These are phyloP conservation scores for Colletotrichum eleusines DNA, from an alignment of 2,329 filamentous ascomycete genomes.

Conservation along the genomic window DNA sequence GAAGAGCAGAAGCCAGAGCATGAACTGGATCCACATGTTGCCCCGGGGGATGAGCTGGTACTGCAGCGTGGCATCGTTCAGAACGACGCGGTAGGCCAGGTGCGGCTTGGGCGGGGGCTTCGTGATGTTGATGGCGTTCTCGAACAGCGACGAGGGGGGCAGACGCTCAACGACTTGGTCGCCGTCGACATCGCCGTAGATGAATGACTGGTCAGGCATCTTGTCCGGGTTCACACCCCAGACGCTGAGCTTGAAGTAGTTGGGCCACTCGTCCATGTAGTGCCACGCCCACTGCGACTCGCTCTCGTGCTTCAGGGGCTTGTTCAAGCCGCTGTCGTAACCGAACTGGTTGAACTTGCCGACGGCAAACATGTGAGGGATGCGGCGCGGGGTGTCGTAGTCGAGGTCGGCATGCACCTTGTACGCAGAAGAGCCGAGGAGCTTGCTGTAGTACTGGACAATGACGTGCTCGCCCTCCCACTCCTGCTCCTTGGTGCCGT, in stretches of 20 bases:
- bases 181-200: slow-evolving; percentile 71
- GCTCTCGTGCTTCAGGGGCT: slow-evolving; percentile 61
- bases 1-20: slow-evolving; percentile 64
- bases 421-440: slow-evolving; percentile 70
- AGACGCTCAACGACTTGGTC: slow-evolving; percentile 72
- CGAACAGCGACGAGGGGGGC: slow-evolving; percentile 67
- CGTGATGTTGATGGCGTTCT: slow-evolving; percentile 57
- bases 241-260: slow-evolving; percentile 71
- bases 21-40: slow-evolving; percentile 63
- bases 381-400: slow-evolving; percentile 59
- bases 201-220: slow-evolving; percentile 66
- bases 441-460: slow-evolving; percentile 73
- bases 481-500: slow-evolving; percentile 65
- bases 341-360: slow-evolving; percentile 74
- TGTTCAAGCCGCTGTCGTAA: slow-evolving; percentile 70
- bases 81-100: slow-evolving; percentile 64
- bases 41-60: slow-evolving; percentile 66
- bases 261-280: slow-evolving; percentile 74
- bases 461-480: slow-evolving; percentile 73
- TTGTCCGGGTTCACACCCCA: slow-evolving; percentile 76
- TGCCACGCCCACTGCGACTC: slow-evolving; percentile 68
- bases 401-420: slow-evolving; percentile 69
- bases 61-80: slow-evolving; percentile 66
- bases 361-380: slow-evolving; percentile 73
- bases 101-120: slow-evolving; percentile 63